phyloP scores from a whole-genome alignment of 2,329 filamentous ascomycete genomes.

The Diaporthe destruens region DNA sequence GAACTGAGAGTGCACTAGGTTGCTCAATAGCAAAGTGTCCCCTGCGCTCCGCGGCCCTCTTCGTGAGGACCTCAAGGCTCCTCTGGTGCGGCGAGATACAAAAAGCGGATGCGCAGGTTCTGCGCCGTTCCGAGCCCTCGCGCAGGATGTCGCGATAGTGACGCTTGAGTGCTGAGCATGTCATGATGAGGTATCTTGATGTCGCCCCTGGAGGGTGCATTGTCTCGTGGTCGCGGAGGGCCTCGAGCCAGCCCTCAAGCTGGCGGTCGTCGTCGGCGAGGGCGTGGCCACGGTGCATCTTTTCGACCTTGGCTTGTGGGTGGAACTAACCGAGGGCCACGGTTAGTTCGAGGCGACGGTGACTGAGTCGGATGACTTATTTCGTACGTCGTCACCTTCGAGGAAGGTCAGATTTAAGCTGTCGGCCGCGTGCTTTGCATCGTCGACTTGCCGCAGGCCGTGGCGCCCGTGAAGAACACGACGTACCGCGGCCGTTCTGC shows the following conservation, averaged over 20 bases:
- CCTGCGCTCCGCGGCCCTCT: slow-evolving; percentile 71
- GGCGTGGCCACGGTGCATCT: slow-evolving; percentile 77
- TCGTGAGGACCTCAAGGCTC: slow-evolving; percentile 70
- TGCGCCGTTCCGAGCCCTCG: slow-evolving; percentile 66
- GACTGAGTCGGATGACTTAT: slow-evolving; percentile 40
- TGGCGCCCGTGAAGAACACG: slow-evolving; percentile 72
- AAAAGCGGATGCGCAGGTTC: slow-evolving; percentile 74
- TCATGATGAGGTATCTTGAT: slow-evolving; percentile 74
- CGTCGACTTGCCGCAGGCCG: slow-evolving; percentile 73
- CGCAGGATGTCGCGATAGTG: slow-evolving; percentile 80
- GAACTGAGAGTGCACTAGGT: slow-evolving; percentile 81
- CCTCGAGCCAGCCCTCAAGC: slow-evolving; percentile 82
- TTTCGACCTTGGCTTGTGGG: slow-evolving; percentile 73
- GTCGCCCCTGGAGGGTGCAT: slow-evolving; percentile 52
- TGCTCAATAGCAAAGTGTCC: slow-evolving; percentile 82
- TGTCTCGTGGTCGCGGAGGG: slow-evolving; percentile 64
- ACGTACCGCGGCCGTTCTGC: slow-evolving; percentile 51
- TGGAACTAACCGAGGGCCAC: slow-evolving; percentile 60
- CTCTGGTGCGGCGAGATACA: slow-evolving; percentile 77
- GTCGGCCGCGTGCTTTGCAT: slow-evolving; percentile 65
- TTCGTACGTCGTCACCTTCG: slow-evolving; percentile 71
- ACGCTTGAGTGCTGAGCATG: slow-evolving; percentile 83
- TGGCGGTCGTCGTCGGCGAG: slow-evolving; percentile 81
- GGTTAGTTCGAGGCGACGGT: neutral
- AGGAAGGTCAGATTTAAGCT: slow-evolving; percentile 66